Evolutionary conservation across 2,329 filamentous ascomycete genomes (phyloP).

Genomic region (Lasiodiplodia theobromae): DNA sequence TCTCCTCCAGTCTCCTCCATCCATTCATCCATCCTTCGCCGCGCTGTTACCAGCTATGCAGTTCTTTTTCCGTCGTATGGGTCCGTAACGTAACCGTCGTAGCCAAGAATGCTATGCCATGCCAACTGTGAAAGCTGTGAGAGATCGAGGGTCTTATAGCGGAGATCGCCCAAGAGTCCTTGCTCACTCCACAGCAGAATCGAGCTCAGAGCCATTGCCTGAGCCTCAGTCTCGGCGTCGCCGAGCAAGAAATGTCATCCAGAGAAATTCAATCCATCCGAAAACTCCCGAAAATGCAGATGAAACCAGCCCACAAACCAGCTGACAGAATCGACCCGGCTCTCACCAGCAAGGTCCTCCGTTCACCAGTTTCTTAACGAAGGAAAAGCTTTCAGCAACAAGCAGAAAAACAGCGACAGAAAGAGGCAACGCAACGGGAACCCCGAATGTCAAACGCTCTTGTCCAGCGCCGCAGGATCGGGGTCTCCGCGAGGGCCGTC

Average conservation of each 20-base stretch:
- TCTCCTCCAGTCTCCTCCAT: background rate
- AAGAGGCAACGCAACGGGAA: conserved; percentile 3
- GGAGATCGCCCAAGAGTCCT: background rate
- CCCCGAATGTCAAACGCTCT: conserved; percentile 10
- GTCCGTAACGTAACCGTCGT: conserved; percentile 23
- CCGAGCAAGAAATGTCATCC: conserved; percentile 12
- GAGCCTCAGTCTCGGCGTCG: background rate
- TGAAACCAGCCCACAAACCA: background rate
- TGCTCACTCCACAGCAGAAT: conserved; percentile 6
- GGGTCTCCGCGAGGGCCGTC: background rate
- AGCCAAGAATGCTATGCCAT: conserved; percentile 27
- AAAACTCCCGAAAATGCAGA: conserved; percentile 16
- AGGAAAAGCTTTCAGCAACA: conserved; percentile 14
- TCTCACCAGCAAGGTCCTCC: conserved; percentile 4
- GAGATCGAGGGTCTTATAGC: background rate
- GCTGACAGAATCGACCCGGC: background rate
- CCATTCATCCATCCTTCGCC: background rate
- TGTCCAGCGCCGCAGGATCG: background rate
- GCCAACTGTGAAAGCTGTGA: conserved; percentile 5
- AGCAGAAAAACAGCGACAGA: conserved; percentile 15
- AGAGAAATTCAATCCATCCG: conserved; percentile 1
- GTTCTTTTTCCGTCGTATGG: conserved; percentile 9
- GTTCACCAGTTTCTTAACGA: conserved; percentile 7
- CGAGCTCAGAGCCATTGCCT: background rate
- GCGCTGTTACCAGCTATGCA: background rate